A percentile compares a stretch with the other conserved stretches of the same genome.
These are phyloP conservation scores for Heterobasidion parviporum DNA, from an alignment of 1,284 basidiomycete species.

Conservation along the genomic window DNA sequence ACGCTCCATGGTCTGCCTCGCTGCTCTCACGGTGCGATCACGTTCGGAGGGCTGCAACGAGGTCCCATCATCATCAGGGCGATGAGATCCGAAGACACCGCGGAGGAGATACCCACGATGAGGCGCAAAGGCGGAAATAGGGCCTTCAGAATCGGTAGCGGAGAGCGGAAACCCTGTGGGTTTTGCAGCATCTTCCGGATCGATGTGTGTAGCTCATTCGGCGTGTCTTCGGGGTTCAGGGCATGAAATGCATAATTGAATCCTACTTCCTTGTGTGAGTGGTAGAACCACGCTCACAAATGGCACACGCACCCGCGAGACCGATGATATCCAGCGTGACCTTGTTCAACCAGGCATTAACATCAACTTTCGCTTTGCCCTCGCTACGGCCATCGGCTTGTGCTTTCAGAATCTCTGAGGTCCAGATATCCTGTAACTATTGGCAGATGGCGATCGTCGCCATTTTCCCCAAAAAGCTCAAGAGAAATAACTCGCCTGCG, in stretches of 20 bases:
- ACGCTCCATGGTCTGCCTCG: conserved; percentile 10
- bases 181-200: conserved; percentile 20
- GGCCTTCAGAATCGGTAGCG: not conserved
- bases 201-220: conserved; percentile 31
- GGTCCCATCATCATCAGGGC: conserved; percentile 9
- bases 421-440: conserved; percentile 20
- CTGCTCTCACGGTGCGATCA: not conserved
- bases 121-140: conserved; percentile 6
- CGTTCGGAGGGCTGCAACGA: conserved; percentile 7
- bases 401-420: not conserved
- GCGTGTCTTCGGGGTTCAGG: conserved; percentile 10
- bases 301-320: conserved; percentile 26
- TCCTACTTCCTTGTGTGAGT: conserved; percentile 14
- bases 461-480: not conserved
- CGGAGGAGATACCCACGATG: conserved; percentile 5
- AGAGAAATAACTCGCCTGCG: conserved; percentile 10
- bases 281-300: not conserved
- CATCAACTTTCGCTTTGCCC: conserved; percentile 18
- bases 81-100: not conserved
- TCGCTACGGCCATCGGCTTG: too few relatives aligned
- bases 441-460: not conserved
- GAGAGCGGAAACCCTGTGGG: conserved; percentile 1
- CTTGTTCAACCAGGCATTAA: conserved; percentile 32
- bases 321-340: conserved; percentile 44
- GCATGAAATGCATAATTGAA: conserved; percentile 50